Base-by-base conservation (phyloP, 352 stramenopile species). In the Globisporangium parvum region DNA sequence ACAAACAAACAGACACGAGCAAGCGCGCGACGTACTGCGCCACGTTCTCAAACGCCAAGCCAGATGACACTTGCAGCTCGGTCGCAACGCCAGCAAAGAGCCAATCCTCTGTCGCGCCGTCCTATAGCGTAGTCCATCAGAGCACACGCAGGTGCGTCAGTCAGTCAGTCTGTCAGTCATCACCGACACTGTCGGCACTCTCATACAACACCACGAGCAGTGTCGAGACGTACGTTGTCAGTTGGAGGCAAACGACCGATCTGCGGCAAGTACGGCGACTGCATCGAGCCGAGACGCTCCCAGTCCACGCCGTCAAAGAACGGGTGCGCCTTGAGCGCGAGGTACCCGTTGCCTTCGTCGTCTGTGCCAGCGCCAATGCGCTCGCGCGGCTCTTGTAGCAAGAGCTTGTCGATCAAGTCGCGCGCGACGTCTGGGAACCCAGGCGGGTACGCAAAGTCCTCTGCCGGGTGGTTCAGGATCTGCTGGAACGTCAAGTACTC, bases 401-500 rank as follows among this genome's bases (percentile, higher is more conserved):
- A 67, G 53, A 95, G 84, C 42, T 75, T 77, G 64, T 91, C 80
- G 56, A 89, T 81, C 49, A 95, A 57, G 56, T 95, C 82, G 17
- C 71, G 69, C 11, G 85, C 85, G 3, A 87, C 73, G 1, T 71
- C 60, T 1, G 80, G 77, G 46, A 91, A 80, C 26, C 63, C 67
- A 2, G 68, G 55, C 0, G 85, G 85, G 53, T 92, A 94, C 45
- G 59, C 53, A 65, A 94, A 92, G 35, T 88, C 75, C 54, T 90
- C 85, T 8, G 80, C 71, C 15, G 82, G 81, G 54, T 94, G 85
- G 62, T 91, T 91, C 46, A 94, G 62, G 55, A 94, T 94, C 63
- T 93, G 78, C 62, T 96, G 83, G 62, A 96, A 96, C 39, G 88
- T 96, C 12, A 96, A 69, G 45, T 96, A 96, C 48, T 97, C 90